Percentiles rank a stretch among this genome's conserved stretches.
Conservation (phyloP, 768 basidiomycete species). For the Holtermanniella nyarrowii region DNA sequence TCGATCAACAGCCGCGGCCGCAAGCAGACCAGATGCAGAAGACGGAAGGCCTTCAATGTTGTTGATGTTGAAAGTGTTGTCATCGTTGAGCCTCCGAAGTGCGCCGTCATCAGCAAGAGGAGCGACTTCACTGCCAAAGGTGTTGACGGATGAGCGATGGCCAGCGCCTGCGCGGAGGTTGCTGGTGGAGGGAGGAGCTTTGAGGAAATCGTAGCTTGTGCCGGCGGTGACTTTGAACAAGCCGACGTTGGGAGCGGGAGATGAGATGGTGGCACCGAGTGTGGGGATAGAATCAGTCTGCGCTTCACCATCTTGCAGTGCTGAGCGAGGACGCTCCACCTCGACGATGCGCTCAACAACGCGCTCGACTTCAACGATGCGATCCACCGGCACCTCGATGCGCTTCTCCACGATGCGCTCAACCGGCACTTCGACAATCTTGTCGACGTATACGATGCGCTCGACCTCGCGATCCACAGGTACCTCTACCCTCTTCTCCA, state of each 20-base stretch:
- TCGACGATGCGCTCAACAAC: slow-evolving; percentile 21
- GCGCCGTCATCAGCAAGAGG: neutral
- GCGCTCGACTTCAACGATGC: slow-evolving; percentile 23
- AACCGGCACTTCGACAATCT: slow-evolving; percentile 28
- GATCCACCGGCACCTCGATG: slow-evolving; percentile 17
- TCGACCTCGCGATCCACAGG: slow-evolving; percentile 8
- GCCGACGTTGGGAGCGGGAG: slow-evolving; percentile 22
- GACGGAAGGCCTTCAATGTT: slow-evolving; percentile 22
- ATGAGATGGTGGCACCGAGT: slow-evolving; percentile 4
- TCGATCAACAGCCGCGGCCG: slow-evolving; percentile 12
- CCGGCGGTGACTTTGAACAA: slow-evolving; percentile 32
- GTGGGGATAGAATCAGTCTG: slow-evolving; percentile 20
- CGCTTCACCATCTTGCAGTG: slow-evolving; percentile 5
- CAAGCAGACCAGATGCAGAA: slow-evolving; percentile 2
- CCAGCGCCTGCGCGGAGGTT: slow-evolving; percentile 5
- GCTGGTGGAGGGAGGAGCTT: slow-evolving; percentile 29
- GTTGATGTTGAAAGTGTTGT: slow-evolving; percentile 1
- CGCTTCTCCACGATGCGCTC: slow-evolving; percentile 11
- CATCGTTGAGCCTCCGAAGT: slow-evolving; percentile 2
- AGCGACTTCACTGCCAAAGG: slow-evolving; percentile 2
- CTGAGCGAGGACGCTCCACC: slow-evolving; percentile 8
- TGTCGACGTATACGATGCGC: slow-evolving; percentile 18
- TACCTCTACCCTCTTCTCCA: slow-evolving; percentile 25
- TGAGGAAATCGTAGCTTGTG: slow-evolving; percentile 40
- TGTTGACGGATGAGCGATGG: slow-evolving; percentile 14